phyloP scores from a whole-genome alignment of 2,329 filamentous ascomycete genomes.

The Pyrenochaeta sp. region DNA sequence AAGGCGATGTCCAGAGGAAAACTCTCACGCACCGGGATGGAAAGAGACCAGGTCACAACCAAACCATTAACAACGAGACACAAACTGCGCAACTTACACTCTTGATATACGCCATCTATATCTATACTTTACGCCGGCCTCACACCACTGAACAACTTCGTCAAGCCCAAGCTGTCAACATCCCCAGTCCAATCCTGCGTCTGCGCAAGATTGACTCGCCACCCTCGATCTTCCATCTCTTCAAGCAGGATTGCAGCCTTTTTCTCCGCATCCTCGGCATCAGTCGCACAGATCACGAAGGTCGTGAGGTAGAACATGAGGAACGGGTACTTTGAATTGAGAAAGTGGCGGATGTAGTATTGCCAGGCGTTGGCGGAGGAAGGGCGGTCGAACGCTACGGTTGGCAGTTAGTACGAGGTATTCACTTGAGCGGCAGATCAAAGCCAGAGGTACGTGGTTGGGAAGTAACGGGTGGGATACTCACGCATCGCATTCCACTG shows the following conservation, averaged over 20 bases:
- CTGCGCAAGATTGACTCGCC: slow-evolving; percentile 25
- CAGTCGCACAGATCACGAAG: slow-evolving; percentile 33
- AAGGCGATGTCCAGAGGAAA: no score
- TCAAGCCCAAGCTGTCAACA: slow-evolving; percentile 27
- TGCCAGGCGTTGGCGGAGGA: slow-evolving; percentile 40
- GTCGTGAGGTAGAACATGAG: slow-evolving; percentile 38
- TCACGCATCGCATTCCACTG: slow-evolving; percentile 42
- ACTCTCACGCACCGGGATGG: no score
- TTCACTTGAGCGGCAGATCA: no score
- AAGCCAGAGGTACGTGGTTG: no score
- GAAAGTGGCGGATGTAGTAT: slow-evolving; percentile 37
- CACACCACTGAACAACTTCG: slow-evolving; percentile 25
- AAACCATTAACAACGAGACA: no score
- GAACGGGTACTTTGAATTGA: slow-evolving; percentile 38
- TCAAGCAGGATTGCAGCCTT: slow-evolving; percentile 20
- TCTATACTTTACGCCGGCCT: slow-evolving; percentile 15
- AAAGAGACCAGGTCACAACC: no score
- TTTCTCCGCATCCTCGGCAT: slow-evolving; percentile 23
- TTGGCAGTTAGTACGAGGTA: not conserved
- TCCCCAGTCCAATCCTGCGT: slow-evolving; percentile 24
- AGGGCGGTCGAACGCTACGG: slow-evolving; percentile 36
- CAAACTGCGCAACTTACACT: no score
- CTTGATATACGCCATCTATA: not conserved
- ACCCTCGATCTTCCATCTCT: slow-evolving; percentile 33
- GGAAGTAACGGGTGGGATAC: not conserved